Percentiles rank a stretch among this genome's conserved stretches.
Conservation (phyloP, 495 filamentous ascomycete species). For the Podospora conica region DNA sequence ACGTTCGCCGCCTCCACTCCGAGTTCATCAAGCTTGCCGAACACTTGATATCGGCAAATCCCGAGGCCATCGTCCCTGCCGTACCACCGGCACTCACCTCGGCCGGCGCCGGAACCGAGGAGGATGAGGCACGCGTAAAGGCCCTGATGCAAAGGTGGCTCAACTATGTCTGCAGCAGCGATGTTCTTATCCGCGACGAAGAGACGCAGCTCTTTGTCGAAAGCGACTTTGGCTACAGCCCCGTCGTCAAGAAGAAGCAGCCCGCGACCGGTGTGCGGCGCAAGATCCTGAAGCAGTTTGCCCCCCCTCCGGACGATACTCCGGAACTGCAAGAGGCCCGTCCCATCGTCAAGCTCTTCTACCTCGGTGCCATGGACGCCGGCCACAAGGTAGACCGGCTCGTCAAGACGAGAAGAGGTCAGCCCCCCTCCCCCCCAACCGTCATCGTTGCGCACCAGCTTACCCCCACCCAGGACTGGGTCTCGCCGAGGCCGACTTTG, state of each 20-base stretch:
- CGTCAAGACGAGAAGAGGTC: conserved; percentile 88
- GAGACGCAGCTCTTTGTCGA: conserved; percentile 97
- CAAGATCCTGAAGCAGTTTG: conserved; percentile 97
- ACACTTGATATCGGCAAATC: conserved; percentile 91
- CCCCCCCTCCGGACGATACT: conserved; percentile 94
- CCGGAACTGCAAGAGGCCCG: conserved; percentile 86
- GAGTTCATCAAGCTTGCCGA: conserved; percentile 94
- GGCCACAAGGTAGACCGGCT: conserved; percentile 92
- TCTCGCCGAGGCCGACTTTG: conserved; percentile 88
- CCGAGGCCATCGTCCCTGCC: conserved; percentile 95
- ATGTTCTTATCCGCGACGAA: conserved; percentile 88
- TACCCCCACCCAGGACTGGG: conserved; percentile 61
- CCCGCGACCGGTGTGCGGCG: conserved; percentile 92
- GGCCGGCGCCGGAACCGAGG: conserved; percentile 92
- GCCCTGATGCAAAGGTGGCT: conserved; percentile 89
- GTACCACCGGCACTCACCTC: conserved; percentile 87
- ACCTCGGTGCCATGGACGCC: conserved; percentile 89
- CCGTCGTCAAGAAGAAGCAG: conserved; percentile 90
- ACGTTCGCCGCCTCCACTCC: conserved; percentile 88
- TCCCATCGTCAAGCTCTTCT: conserved; percentile 91
- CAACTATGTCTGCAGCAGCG: conserved; percentile 84
- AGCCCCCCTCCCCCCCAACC: conserved; percentile 12
- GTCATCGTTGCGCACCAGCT: neutral
- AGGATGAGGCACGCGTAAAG: conserved; percentile 89
- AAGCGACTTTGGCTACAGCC: conserved; percentile 96